Base-by-base conservation (phyloP, 768 basidiomycete genomes). In the Tephrocybe sp. region DNA sequence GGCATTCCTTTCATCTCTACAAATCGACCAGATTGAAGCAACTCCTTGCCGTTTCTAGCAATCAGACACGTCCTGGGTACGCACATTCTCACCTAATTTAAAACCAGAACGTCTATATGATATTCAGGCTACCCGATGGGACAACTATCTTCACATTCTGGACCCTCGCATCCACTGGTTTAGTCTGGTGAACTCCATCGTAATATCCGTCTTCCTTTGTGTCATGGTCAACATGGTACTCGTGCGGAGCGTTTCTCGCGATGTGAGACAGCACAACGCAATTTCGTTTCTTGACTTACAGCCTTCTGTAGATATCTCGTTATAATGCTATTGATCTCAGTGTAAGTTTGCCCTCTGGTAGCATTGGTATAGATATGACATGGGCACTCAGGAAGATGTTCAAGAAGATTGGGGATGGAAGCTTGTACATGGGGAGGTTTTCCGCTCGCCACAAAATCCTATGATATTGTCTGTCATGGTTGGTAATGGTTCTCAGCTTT, bases 351-450 rank as follows among this genome's bases (percentile, higher is more conserved):
- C n/a, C 38, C 11, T 22, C 31, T 1, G 15, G 12, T 46, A 39
- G 38, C 40, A 24, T 40, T 3, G 31, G 38, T 33, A 49, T 19
- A 30, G 19, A 11, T 9, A 27, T 23, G 24, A 46, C 19, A 33
- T 43, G 16, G 48, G 40, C 16, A 50, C 15, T 55, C 38, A 92
- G 89, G 93, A 95, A 61, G 93, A 95, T 60, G 89, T 97, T 2
- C 92, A 94, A 67, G 95, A 98, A 70, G 95, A 98, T 58, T 95
- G 87, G 80, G 95, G 95, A 1, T 98, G 95, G 95, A 98, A 98
- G 63, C 80, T 98, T 15, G 84, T 98, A 19, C 93, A 97, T 57
- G 94, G 93, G 18, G 95, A 98, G 68, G 91, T 98, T 15, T 98
- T 97, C 76, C 82, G 95, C 18, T 73, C 85, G 1, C 95, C 95